phyloP scores from a whole-genome alignment of 192 early-diverging fungal species.

The Backusella macrospora region DNA sequence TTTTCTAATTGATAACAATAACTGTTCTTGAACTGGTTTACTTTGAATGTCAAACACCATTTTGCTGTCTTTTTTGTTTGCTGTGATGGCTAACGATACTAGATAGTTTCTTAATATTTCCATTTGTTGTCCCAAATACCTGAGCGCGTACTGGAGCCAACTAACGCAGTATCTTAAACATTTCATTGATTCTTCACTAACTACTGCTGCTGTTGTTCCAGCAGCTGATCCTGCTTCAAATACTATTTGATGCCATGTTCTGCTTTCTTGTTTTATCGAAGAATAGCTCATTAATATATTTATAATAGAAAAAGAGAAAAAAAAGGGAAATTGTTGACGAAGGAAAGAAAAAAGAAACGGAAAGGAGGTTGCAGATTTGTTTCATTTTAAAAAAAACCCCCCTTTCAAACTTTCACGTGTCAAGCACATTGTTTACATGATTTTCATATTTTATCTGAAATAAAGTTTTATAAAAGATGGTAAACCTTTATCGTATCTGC shows the following conservation, averaged over 20 bases:
- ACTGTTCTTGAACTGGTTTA: slow-evolving; percentile 23
- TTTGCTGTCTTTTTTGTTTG: not conserved
- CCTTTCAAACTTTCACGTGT: slow-evolving; percentile 8
- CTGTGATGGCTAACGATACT: slow-evolving; percentile 40
- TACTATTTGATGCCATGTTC: slow-evolving; percentile 59
- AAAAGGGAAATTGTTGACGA: not conserved
- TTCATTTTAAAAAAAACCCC: not conserved
- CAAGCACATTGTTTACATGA: not conserved
- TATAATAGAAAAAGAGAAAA: not conserved
- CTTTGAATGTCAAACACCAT: not conserved
- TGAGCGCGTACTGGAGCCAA: slow-evolving; percentile 82
- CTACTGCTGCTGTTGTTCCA: slow-evolving; percentile 69
- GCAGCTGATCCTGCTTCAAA: slow-evolving; percentile 60
- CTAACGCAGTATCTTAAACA: slow-evolving; percentile 85
- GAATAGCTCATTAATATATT: not conserved
- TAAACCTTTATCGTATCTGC: too few relatives aligned
- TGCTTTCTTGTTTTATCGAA: not conserved
- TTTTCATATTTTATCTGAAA: slow-evolving; percentile 5
- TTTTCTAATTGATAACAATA: slow-evolving; percentile 47
- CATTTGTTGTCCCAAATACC: slow-evolving; percentile 69
- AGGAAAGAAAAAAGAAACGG: not conserved
- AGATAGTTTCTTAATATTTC: slow-evolving; percentile 58
- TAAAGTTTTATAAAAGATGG: not conserved
- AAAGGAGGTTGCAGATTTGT: not conserved
- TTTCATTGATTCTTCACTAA: slow-evolving; percentile 86